Base-by-base conservation (phyloP, 345 rosid genomes). In the Euphorbia tirucalli region DNA sequence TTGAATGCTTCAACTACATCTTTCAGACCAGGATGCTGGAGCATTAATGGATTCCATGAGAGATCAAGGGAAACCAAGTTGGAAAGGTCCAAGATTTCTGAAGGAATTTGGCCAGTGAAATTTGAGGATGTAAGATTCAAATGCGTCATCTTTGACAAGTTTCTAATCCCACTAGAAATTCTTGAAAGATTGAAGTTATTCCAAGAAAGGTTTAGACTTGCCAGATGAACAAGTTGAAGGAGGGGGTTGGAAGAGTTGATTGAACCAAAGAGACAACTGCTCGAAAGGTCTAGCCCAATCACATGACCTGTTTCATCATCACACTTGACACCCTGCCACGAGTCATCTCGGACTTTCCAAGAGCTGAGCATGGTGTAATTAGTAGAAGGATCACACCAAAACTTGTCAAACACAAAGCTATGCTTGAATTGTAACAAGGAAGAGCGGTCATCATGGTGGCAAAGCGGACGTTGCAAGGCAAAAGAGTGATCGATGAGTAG, bases 241-340 rank as follows among this genome's bases (percentile, higher is more conserved):
- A 74, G 74, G 30, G 21, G 69, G 58, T n/a, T 72, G 56, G 30
- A 73, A 30, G 77, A 56, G 31, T 62, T 19, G 60, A 78, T 68
- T 0, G 74, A 73, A 46, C 74, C 81, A 32, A 52, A 58, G n/a
- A 73, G 69, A 21, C 68, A 46, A 31, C 66, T 68, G 67, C 54
- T 30, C 3, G 65, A 60, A 4, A 74, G 75, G 55, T 48, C 49
- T 25, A 65, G 71, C 28, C 56, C 52, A 9, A 66, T 65, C 43
- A 66, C 31, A 73, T 69, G 65, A 30, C 58, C 55, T 31, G 54
- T 7, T 46, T 18, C 0, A 39, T 1, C 6, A 43, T 72, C 50
- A 11, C 70, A 67, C 30, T 68, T 58, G 41, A 65, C 52, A 2
- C 77, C 77, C 2, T 44, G 4, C 49, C 49, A 44, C 15, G 49